Conservation (phyloP, 148 eudicot genomes). For the Gaultheria prostrata region DNA sequence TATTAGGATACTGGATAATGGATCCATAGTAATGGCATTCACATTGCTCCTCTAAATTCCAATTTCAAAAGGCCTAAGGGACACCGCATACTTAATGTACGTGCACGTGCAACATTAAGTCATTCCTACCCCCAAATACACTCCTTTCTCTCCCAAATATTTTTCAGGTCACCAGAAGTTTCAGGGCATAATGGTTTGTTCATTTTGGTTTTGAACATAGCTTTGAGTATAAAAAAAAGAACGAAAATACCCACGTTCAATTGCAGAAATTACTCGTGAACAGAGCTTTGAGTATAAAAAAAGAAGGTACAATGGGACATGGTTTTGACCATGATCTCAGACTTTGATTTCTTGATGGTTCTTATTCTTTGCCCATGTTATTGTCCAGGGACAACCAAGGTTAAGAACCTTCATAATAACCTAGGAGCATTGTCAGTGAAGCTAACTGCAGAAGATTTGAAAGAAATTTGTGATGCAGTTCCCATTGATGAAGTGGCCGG, state of each 20-base stretch:
- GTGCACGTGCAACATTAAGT: background rate
- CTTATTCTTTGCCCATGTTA: background rate
- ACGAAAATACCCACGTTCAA: background rate
- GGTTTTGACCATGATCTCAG: background rate
- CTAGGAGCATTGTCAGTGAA: slow-evolving; percentile 22
- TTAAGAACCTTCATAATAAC: slow-evolving; percentile 26
- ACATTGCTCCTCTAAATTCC: background rate
- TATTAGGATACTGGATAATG: background rate
- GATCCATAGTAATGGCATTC: background rate
- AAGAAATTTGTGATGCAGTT: slow-evolving; percentile 23
- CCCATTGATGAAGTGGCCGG: slow-evolving; percentile 31
- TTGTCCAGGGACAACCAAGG: slow-evolving; percentile 32
- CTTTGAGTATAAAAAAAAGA: no score
- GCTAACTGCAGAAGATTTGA: slow-evolving; percentile 26
- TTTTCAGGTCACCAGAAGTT: background rate
- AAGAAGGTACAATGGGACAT: background rate
- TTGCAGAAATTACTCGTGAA: background rate
- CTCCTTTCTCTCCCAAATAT: background rate
- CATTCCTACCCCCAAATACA: background rate
- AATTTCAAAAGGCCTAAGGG: background rate
- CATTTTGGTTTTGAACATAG: background rate
- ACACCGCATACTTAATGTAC: background rate
- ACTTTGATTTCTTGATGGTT: background rate
- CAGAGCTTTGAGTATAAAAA: background rate
- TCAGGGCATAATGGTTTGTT: background rate